Evolutionary conservation across 2,329 filamentous ascomycete genomes (phyloP).

Genomic region (Penicillium psychrosexuale): DNA sequence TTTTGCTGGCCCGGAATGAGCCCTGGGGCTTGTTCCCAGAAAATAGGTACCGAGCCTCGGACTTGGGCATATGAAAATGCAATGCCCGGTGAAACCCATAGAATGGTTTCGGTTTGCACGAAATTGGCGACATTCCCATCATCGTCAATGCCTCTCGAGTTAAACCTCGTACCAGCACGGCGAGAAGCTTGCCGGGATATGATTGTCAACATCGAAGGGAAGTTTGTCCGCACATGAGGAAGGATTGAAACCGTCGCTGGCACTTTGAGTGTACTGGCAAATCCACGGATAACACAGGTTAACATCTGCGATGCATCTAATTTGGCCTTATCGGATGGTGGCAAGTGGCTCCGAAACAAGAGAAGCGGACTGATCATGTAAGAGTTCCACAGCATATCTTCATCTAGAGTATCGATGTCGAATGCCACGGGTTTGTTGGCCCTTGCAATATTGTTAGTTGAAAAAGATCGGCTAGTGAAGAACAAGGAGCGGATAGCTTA

Average conservation of each 20-base stretch:
- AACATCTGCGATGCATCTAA: slow-evolving; percentile 86
- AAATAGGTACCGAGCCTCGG: slow-evolving; percentile 87
- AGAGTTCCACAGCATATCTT: slow-evolving; percentile 93
- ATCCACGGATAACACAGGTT: slow-evolving; percentile 90
- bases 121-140: slow-evolving; percentile 98
- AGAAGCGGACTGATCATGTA: slow-evolving; percentile 96
- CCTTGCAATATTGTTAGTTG: slow-evolving; percentile 43
- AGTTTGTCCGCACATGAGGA: slow-evolving; percentile 61
- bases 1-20: slow-evolving; percentile 91
- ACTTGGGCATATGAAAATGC: slow-evolving; percentile 94
- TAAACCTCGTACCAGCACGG: slow-evolving; percentile 91
- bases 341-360: slow-evolving; percentile 78
- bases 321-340: slow-evolving; percentile 68
- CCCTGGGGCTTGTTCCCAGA: slow-evolving; percentile 92
- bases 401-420: slow-evolving; percentile 88
- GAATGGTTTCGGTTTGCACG: slow-evolving; percentile 94
- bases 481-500: slow-evolving; percentile 36
- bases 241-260: slow-evolving; percentile 73
- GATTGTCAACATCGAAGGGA: slow-evolving; percentile 80
- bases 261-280: slow-evolving; percentile 81
- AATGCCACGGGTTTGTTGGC: slow-evolving; percentile 74
- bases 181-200: slow-evolving; percentile 89
- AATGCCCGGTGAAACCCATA: slow-evolving; percentile 73
- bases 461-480: neutral
- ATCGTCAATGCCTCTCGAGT: slow-evolving; percentile 95